These are phyloP conservation scores for Auriculariales sp. DNA, from an alignment of 768 basidiomycete species.

Conservation along the genomic window DNA sequence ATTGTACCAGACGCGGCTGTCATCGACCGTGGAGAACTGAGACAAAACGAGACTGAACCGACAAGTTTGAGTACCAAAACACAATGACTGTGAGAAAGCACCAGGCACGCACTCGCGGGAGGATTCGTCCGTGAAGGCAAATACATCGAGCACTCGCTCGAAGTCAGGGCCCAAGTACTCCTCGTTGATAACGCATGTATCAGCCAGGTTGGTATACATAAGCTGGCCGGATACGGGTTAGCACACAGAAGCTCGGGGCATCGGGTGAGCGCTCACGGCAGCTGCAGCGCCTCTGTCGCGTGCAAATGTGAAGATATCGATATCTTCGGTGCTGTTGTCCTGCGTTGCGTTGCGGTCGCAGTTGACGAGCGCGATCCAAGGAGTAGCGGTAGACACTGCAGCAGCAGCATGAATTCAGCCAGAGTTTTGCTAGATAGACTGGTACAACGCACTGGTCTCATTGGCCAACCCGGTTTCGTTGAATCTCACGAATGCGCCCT, in stretches of 20 bases:
- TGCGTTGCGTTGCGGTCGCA: conserved; percentile 72
- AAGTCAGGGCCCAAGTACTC: conserved; percentile 54
- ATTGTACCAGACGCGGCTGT: conserved; percentile 39
- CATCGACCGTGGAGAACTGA: conserved; percentile 38
- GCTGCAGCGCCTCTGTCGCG: conserved; percentile 65
- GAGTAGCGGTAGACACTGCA: conserved; percentile 28
- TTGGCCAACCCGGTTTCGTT: too few species aligned
- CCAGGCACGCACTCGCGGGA: conserved; percentile 32
- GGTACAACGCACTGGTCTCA: conserved; percentile 26
- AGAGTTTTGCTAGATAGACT: conserved; percentile 4
- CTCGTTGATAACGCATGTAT: conserved; percentile 60
- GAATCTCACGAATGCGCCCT: too few species aligned
- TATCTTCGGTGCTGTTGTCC: conserved; percentile 31
- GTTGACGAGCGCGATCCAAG: conserved; percentile 82
- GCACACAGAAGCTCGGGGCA: not conserved
- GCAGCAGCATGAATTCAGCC: conserved; percentile 28
- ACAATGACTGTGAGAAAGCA: not conserved
- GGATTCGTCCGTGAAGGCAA: conserved; percentile 49
- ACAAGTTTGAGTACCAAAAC: too few species aligned
- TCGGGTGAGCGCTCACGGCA: conserved; percentile 34
- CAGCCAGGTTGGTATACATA: conserved; percentile 59
- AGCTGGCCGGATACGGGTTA: conserved; percentile 29
- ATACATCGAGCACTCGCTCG: conserved; percentile 63
- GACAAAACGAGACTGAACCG: conserved; percentile 32
- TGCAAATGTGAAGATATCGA: conserved; percentile 76